Conservation (phyloP, 2,329 filamentous ascomycete species). For the Daldinia sp. region DNA sequence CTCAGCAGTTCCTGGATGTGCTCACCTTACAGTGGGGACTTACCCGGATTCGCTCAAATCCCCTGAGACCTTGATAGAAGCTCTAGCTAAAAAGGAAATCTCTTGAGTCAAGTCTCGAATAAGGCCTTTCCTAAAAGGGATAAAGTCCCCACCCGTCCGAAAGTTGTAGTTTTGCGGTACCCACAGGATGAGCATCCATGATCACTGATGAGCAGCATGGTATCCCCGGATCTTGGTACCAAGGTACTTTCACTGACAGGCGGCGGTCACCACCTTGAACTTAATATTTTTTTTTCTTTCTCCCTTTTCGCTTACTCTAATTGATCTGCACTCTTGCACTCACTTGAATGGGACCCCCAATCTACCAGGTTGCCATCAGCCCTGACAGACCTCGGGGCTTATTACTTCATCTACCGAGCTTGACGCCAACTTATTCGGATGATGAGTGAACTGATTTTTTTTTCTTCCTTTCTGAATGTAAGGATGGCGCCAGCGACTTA, state of each 20-base stretch:
- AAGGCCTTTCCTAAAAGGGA: slow-evolving; percentile 29
- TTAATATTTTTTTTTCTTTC: slow-evolving; percentile 10
- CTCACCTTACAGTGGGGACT: slow-evolving; percentile 29
- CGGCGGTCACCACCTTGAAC: slow-evolving; percentile 16
- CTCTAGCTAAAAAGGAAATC: slow-evolving; percentile 42
- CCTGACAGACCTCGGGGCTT: slow-evolving; percentile 36
- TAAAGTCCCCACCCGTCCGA: slow-evolving; percentile 14
- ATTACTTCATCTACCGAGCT: slow-evolving; percentile 36
- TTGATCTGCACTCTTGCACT: slow-evolving; percentile 15
- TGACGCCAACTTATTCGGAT: slow-evolving; percentile 21
- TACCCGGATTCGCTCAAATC: slow-evolving; percentile 34
- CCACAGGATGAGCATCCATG: slow-evolving; percentile 29
- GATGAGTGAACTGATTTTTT: slow-evolving; percentile 16
- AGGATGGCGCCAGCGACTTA: slow-evolving; percentile 21
- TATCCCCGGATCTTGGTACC: slow-evolving; percentile 41
- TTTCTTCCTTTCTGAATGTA: not conserved
- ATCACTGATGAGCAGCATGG: slow-evolving; percentile 41
- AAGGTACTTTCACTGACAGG: slow-evolving; percentile 29
- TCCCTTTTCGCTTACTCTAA: slow-evolving; percentile 26
- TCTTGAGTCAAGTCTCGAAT: slow-evolving; percentile 39
- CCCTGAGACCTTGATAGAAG: slow-evolving; percentile 37
- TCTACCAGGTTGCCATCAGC: slow-evolving; percentile 32
- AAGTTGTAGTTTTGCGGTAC: slow-evolving; percentile 33
- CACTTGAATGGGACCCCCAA: slow-evolving; percentile 20
- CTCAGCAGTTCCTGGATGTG: slow-evolving; percentile 18